Percentiles rank a stretch among this genome's conserved stretches.
These are phyloP conservation scores for Lojkania enalia DNA, from an alignment of 2,329 filamentous ascomycete genomes.

Conservation along the genomic window DNA sequence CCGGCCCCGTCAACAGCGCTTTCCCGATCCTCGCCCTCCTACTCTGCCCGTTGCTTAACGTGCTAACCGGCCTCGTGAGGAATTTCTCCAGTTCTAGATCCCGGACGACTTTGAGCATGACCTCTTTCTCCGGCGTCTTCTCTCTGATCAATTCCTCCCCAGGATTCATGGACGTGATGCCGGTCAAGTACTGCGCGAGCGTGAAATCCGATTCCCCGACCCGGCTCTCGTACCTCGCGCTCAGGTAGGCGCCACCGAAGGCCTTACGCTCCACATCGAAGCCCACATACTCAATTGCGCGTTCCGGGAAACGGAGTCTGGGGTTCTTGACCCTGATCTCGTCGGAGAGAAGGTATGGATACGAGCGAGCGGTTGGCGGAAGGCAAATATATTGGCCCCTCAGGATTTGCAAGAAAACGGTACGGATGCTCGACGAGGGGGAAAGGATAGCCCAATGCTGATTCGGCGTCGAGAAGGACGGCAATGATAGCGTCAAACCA, in stretches of 20 bases:
- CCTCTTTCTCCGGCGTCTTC: conserved; percentile 51
- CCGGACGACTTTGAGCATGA: conserved; percentile 64
- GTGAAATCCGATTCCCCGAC: conserved; percentile 88
- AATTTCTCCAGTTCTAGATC: conserved; percentile 72
- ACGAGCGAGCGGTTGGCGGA: conserved; percentile 75
- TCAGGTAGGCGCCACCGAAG: conserved; percentile 72
- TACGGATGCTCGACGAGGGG: conserved; percentile 76
- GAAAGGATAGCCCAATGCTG: conserved; percentile 86
- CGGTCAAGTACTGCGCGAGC: conserved; percentile 76
- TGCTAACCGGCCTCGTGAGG: conserved; percentile 80
- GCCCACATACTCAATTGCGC: conserved; percentile 85
- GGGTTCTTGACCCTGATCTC: conserved; percentile 57
- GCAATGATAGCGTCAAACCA: conserved; percentile 69
- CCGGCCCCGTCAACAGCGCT: conserved; percentile 75
- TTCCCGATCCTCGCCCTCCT: conserved; percentile 85
- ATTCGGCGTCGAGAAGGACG: conserved; percentile 54
- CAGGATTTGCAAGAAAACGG: conserved; percentile 78
- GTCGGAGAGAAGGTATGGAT: conserved; percentile 72
- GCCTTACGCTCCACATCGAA: conserved; percentile 74
- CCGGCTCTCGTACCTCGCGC: conserved; percentile 85
- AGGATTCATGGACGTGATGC: conserved; percentile 82
- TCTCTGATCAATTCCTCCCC: conserved; percentile 54
- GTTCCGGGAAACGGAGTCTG: conserved; percentile 61
- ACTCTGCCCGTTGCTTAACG: conserved; percentile 92
- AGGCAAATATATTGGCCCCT: conserved; percentile 74